Evolutionary conservation across 1,139 yeast species (phyloP).

Genomic region (Pneumocystis murina): DNA sequence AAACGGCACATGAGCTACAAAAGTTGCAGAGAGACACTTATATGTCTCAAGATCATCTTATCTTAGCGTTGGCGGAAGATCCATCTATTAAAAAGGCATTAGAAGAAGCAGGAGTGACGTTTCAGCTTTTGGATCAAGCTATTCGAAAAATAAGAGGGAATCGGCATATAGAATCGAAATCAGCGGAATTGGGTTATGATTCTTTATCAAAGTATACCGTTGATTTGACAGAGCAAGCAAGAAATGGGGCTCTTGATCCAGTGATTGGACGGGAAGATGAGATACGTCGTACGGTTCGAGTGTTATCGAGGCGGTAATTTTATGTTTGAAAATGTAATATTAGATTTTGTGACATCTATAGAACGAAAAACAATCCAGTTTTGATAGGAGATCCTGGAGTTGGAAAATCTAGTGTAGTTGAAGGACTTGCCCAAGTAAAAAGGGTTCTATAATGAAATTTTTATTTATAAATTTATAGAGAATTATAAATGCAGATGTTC

Average conservation of each 20-base stretch:
- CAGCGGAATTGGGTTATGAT: constrained; percentile 78
- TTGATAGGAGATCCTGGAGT: constrained; percentile 98
- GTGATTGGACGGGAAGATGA: constrained; percentile 98
- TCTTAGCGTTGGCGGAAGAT: constrained; percentile 75
- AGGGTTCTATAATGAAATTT: not conserved
- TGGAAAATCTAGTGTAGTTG: constrained; percentile 95
- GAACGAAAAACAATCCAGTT: constrained; percentile 86
- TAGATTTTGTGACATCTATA: not conserved
- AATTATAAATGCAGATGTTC: constrained; percentile 89
- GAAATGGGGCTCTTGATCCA: constrained; percentile 91
- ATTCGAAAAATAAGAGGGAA: constrained; percentile 78
- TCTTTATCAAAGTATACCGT: constrained; percentile 78
- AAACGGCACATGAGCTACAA: constrained; percentile 58
- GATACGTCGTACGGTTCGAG: constrained; percentile 85
- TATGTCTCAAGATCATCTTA: constrained; percentile 85
- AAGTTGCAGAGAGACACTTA: constrained; percentile 79
- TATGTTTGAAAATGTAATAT: not conserved
- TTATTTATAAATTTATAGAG: constrained; percentile 26
- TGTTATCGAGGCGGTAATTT: constrained; percentile 62
- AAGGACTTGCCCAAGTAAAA: constrained; percentile 74
- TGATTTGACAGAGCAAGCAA: constrained; percentile 83
- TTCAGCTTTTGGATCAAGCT: constrained; percentile 62
- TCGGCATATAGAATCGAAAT: constrained; percentile 82
- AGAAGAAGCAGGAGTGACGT: constrained; percentile 55
- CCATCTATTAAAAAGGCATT: constrained; percentile 53